Conservation (phyloP, 805 yeast species). For the Priceomyces carsonii region DNA sequence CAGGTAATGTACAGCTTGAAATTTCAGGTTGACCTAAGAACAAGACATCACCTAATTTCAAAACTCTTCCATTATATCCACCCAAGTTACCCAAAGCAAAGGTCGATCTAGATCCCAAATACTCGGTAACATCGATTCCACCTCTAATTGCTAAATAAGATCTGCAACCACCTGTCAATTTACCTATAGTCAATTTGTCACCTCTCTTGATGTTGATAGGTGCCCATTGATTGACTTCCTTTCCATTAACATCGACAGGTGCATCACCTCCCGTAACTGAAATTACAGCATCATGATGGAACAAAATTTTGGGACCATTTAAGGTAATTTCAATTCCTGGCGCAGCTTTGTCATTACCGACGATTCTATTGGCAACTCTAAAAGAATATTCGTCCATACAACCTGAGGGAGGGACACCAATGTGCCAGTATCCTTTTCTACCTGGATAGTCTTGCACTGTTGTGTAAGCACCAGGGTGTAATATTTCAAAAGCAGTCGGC, state of each 20-base stretch:
- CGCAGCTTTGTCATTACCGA: conserved; percentile 78
- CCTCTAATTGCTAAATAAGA: conserved; percentile 88
- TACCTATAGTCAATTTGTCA: conserved; percentile 78
- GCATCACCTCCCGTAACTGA: conserved; percentile 87
- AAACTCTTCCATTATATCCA: conserved; percentile 89
- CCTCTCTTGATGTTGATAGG: conserved; percentile 76
- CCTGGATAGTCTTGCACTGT: conserved; percentile 98
- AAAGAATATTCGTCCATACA: conserved; percentile 96
- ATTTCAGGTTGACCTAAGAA: conserved; percentile 79
- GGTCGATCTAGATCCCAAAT: conserved; percentile 94
- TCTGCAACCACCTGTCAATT: conserved; percentile 80
- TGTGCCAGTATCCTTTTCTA: conserved; percentile 80
- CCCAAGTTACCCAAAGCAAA: conserved; percentile 93
- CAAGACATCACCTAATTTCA: conserved; percentile 89
- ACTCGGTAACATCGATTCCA: conserved; percentile 92
- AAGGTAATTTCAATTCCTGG: conserved; percentile 92
- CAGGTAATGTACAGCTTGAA: conserved; percentile 67
- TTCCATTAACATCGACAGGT: conserved; percentile 65
- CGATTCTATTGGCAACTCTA: conserved; percentile 85
- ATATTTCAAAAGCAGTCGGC: conserved; percentile 83
- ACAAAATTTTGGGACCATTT: conserved; percentile 80
- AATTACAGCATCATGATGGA: conserved; percentile 78
- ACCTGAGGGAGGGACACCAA: conserved; percentile 98
- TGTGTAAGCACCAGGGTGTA: conserved; percentile 74
- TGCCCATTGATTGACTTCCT: conserved; percentile 59